These are phyloP conservation scores for Puccinia hordei DNA, from an alignment of 1,284 basidiomycete species.

Conservation along the genomic window DNA sequence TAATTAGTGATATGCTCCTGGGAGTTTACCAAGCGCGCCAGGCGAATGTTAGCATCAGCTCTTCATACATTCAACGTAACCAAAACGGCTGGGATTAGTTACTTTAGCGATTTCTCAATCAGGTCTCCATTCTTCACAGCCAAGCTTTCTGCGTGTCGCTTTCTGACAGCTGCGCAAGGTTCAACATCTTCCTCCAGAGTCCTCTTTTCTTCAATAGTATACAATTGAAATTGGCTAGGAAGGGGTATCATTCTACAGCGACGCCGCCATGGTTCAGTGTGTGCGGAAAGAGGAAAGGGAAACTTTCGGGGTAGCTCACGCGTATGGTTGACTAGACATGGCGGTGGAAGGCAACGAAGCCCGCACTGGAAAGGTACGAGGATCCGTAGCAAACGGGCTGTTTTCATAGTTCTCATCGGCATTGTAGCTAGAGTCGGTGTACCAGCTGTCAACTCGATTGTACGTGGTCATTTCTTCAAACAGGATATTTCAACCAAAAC, in stretches of 20 bases:
- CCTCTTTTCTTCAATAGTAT: slow-evolving; percentile 17
- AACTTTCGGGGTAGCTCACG: not conserved
- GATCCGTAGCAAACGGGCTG: slow-evolving; percentile 24
- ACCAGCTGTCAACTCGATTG: slow-evolving; percentile 18
- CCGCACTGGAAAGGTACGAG: not conserved
- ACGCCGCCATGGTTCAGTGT: not conserved
- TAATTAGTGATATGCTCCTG: slow-evolving; percentile 14
- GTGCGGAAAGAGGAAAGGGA: not conserved
- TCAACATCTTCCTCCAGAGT: not conserved
- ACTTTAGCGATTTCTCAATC: slow-evolving; percentile 23
- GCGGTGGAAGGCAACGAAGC: not conserved
- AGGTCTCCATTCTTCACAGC: slow-evolving; percentile 7
- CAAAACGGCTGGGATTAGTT: no score
- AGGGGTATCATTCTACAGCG: slow-evolving; percentile 22
- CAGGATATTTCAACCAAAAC: not conserved
- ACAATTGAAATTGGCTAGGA: slow-evolving; percentile 2
- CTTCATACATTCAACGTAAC: not conserved
- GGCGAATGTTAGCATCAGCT: not conserved
- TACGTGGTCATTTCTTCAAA: slow-evolving; percentile 2
- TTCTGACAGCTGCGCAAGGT: not conserved
- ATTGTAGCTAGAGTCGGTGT: slow-evolving; percentile 21
- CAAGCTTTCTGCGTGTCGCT: slow-evolving; percentile 2
- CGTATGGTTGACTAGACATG: slow-evolving; percentile 18
- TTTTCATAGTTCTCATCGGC: slow-evolving; percentile 2
- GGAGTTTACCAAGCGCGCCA: not conserved